Percentiles rank a stretch among this genome's conserved stretches.
phyloP scores from a whole-genome alignment of 78 protist genomes.

The Chrysochromulina parva region DNA sequence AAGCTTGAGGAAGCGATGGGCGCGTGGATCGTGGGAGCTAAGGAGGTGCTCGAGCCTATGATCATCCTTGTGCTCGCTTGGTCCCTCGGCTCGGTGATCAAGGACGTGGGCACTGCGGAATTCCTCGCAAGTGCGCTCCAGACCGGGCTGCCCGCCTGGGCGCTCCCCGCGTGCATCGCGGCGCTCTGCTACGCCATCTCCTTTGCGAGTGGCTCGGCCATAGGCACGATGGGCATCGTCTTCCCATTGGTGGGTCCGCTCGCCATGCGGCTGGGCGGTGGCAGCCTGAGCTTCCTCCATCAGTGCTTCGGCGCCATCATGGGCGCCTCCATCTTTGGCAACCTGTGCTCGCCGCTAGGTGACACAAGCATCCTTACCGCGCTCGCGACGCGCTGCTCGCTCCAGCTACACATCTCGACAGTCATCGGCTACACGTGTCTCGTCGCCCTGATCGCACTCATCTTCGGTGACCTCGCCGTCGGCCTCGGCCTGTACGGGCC shows the following conservation, averaged over 20 bases:
- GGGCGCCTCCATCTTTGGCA: background rate
- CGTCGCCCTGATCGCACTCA: background rate
- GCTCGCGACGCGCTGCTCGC: background rate
- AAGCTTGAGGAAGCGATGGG: background rate
- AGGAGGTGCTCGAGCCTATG: conserved; percentile 9
- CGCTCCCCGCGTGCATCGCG: background rate
- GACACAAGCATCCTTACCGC: background rate
- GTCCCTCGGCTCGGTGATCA: conserved; percentile 22
- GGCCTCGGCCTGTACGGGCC: background rate
- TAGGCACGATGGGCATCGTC: conserved; percentile 19
- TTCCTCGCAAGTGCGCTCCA: background rate
- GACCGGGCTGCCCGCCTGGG: background rate
- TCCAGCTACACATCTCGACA: background rate
- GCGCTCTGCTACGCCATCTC: background rate
- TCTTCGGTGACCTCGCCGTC: background rate
- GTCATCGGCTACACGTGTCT: background rate
- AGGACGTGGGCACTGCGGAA: background rate
- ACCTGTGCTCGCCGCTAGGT: background rate
- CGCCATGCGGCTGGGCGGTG: background rate
- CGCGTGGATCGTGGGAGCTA: background rate
- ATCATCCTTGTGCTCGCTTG: conserved; percentile 13
- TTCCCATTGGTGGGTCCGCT: conserved; percentile 3
- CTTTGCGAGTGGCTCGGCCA: background rate
- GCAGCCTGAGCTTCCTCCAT: background rate
- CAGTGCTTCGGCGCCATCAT: background rate